Evolutionary conservation across 1,284 basidiomycete genomes (phyloP), one percentile per base, ranked within the genome.

Genomic region (Flammula alnicola): DNA sequence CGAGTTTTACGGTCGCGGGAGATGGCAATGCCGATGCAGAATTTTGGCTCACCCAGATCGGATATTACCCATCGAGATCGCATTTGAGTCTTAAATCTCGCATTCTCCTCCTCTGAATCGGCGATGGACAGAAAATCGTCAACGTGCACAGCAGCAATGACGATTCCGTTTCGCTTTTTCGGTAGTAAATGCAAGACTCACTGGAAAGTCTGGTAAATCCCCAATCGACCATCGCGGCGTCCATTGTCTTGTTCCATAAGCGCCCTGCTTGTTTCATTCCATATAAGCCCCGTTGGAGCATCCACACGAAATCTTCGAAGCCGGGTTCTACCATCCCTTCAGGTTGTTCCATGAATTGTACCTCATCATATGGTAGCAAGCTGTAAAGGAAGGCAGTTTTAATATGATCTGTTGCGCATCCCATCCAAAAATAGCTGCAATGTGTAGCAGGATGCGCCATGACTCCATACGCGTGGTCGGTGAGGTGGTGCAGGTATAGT

Each of bases 321-420:
- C 55, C 56, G 1, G 38, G 39, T 22, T 65, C 65, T 25, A 61
- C 59, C 47, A 71, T 72, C 12, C 64, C 68, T 6, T 57, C 39
- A 0, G 69, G 72, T 44, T 74, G 71, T 20, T 67, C 53, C 57
- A 76, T 64, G 47, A 70, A 75, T 19, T 74, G 56, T 0, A 62
- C 60, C 31, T 75, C 71, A 0, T 72, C 61, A 3, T 61, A 44
- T 20, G 51, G 48, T 0, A 80, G 64, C 0, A 58, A 23, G 1
- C 72, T 72, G 49, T 76, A 68, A 0, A 77, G 62, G 54, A 73
- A 80, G 0, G 75, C 75, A 0, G 69, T 74, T 27, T 75, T 73
- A 31, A 80, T 61, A 45, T 82, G 23, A 48, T 42, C 36, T 76
- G 72, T 23, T 68, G 60, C 1, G 72, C 45, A 14, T 73, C 66